Base-by-base conservation (phyloP, 768 basidiomycete genomes). In the Macrolepiota albuminosa region DNA sequence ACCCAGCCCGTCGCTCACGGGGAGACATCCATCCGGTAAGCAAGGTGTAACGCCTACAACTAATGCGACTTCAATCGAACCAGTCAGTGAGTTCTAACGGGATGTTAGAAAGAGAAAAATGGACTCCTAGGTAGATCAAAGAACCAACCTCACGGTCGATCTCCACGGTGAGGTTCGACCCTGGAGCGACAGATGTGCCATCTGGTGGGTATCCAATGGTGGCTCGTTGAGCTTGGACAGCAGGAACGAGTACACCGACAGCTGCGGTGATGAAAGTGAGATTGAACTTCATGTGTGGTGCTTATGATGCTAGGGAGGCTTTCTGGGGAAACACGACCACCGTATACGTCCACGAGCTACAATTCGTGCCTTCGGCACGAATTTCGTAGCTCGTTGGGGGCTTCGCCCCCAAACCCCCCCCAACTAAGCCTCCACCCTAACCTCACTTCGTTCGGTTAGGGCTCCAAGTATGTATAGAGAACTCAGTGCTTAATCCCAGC, bases 131-230 rank as follows among this genome's bases (percentile, higher is more conserved):
- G 11, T 33, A 29, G 36, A 40, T 8, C 13, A 6, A 31, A n/a
- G 4, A 2, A 71, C 80, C 21, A 66, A 84, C 83, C 4, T 80
- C 81, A 55, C 74, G 72, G 58, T 79, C 78, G 7, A 85, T 65
- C 61, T 81, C 77, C 3, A 84, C 77, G 4, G 67, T 75, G 36
- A 84, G 43, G 11, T 65, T 63, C 7, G 61, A 65, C 6, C 83
- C 83, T 33, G 76, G 62, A 8, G 40, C 52, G 10, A 84, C 72
- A 11, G 66, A 55, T 3, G 72, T 59, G 6, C 72, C 74, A 2
- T 69, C 64, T 6, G 70, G 63, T 5, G 84, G 84, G 24, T 67
- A 67, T 8, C 76, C 76, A 39, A 86, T 80, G 14, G 16, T 29
- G 4, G 70, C 72, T 9, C 59, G 58, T 60, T 85, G 84, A 5